A percentile compares a stretch with the other conserved stretches of the same genome.
Evolutionary conservation across 169 alveolate genomes (phyloP).

Genomic region (Perkinsus olseni): DNA sequence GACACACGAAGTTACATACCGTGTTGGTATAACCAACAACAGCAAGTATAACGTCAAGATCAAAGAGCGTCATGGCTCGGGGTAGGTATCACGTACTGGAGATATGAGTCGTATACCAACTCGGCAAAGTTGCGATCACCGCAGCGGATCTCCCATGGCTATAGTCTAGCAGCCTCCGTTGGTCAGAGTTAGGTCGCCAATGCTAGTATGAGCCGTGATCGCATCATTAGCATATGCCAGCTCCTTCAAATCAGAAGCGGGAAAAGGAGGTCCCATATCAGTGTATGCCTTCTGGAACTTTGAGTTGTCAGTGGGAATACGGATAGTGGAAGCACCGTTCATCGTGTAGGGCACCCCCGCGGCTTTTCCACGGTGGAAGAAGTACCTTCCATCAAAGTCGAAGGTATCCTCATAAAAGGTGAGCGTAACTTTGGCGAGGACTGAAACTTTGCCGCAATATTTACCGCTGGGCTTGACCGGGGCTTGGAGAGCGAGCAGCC

Average conservation of each 20-base stretch:
- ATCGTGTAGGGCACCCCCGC: background rate
- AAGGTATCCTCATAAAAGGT: background rate
- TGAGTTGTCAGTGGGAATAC: background rate
- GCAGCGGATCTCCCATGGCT: no score
- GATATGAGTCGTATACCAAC: no score
- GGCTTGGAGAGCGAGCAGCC: background rate
- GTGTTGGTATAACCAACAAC: no score
- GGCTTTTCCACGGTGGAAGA: background rate
- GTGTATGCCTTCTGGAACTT: background rate
- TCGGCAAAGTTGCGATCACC: no score
- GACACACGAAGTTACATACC: no score
- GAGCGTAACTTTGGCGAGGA: background rate
- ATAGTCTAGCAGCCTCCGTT: no score
- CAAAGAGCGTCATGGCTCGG: no score
- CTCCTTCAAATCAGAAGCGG: background rate
- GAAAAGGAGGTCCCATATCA: background rate
- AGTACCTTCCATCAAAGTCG: background rate
- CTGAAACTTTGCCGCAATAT: background rate
- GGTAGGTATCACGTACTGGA: no score
- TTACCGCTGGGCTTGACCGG: background rate
- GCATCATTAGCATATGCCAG: background rate
- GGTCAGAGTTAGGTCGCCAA: background rate
- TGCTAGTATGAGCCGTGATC: background rate
- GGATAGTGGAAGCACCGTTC: background rate
- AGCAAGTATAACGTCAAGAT: no score